Conservation (phyloP, 2,329 filamentous ascomycete species). For the Colletotrichum costaricense region DNA sequence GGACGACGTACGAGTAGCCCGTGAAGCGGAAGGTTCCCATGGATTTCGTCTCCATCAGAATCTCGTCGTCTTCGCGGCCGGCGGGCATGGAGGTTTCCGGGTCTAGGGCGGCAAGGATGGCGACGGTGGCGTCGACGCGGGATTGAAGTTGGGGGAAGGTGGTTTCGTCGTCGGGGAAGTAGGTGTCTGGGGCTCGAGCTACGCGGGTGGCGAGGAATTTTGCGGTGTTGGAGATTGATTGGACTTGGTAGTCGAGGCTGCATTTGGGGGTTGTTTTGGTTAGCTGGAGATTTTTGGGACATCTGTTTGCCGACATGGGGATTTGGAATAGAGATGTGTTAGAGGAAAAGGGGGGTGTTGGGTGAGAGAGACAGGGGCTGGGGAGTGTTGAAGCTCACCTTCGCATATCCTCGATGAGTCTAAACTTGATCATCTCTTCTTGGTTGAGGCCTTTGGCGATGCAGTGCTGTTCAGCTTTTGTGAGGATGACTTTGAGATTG, state of each 20-base stretch:
- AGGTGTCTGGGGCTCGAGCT: slow-evolving; percentile 19
- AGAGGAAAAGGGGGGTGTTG: not conserved
- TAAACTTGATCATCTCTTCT: slow-evolving; percentile 38
- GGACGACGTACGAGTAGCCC: slow-evolving; percentile 53
- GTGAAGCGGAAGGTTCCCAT: slow-evolving; percentile 42
- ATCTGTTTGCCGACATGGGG: not conserved
- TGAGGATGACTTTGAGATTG: slow-evolving; percentile 39
- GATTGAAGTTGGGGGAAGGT: slow-evolving; percentile 29
- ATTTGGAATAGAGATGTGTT: not conserved
- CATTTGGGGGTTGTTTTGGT: not conserved
- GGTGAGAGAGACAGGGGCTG: too few relatives aligned
- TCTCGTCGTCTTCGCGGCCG: slow-evolving; percentile 38
- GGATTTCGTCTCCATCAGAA: slow-evolving; percentile 39
- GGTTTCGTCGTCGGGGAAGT: slow-evolving; percentile 36
- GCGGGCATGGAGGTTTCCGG: slow-evolving; percentile 27
- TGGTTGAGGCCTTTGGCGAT: slow-evolving; percentile 17
- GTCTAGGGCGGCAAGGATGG: slow-evolving; percentile 44
- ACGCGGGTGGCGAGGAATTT: slow-evolving; percentile 37
- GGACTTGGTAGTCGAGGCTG: slow-evolving; percentile 38
- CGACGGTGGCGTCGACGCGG: slow-evolving; percentile 38
- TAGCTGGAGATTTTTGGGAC: not conserved
- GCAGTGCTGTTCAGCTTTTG: slow-evolving; percentile 30
- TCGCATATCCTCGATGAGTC: slow-evolving; percentile 38
- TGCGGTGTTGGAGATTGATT: slow-evolving; percentile 38
- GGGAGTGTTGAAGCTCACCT: slow-evolving; percentile 16